Conservation (phyloP, 768 basidiomycete species). For the Xanthoconium purpureum region DNA sequence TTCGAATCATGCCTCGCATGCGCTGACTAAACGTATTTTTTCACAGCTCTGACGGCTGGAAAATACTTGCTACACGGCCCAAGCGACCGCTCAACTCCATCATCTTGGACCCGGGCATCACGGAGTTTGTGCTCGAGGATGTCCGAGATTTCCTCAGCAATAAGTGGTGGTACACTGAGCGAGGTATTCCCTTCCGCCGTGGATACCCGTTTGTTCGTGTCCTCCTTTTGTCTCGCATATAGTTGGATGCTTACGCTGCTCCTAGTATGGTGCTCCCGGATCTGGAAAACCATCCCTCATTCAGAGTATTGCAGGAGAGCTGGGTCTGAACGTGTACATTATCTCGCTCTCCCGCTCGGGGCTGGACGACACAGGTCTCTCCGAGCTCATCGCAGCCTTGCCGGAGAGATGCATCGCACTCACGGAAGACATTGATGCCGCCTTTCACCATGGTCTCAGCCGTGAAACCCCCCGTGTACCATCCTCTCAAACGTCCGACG, state of each 20-base stretch:
- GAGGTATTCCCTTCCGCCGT: constrained; percentile 79
- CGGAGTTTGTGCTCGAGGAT: constrained; percentile 63
- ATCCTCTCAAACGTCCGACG: background rate
- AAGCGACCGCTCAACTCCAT: constrained; percentile 69
- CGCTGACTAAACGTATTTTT: background rate
- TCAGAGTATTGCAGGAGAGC: constrained; percentile 73
- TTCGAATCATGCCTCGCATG: background rate
- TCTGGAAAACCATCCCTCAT: constrained; percentile 80
- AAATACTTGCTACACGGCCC: constrained; percentile 50
- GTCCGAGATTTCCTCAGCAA: constrained; percentile 67
- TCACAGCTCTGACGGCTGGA: constrained; percentile 44
- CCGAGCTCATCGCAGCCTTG: constrained; percentile 49
- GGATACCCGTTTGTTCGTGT: constrained; percentile 60
- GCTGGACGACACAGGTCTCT: constrained; percentile 60
- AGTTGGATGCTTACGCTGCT: background rate
- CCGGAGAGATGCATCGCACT: constrained; percentile 23
- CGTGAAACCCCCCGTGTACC: constrained; percentile 25
- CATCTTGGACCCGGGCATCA: constrained; percentile 66
- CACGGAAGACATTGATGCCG: constrained; percentile 85
- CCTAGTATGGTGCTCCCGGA: constrained; percentile 67
- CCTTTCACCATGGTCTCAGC: constrained; percentile 49
- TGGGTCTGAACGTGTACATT: constrained; percentile 71
- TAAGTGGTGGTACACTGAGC: constrained; percentile 68
- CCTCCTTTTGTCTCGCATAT: background rate
- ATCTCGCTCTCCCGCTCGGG: constrained; percentile 61